Evolutionary conservation across 768 basidiomycete genomes (phyloP), one percentile per base, ranked within the genome.

Genomic region (Scleroderma bovista): DNA sequence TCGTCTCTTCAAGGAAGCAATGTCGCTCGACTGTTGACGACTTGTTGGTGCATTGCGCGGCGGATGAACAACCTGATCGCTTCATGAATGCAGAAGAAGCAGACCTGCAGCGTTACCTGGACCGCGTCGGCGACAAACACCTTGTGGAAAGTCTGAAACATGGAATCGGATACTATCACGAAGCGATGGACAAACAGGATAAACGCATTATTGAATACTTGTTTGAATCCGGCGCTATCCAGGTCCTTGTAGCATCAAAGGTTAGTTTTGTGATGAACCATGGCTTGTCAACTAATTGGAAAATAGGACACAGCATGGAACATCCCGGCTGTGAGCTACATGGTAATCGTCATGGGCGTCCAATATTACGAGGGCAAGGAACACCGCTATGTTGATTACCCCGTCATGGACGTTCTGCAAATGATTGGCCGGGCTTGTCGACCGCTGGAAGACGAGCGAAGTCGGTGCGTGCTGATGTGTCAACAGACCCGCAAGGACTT

Each of bases 331-430:
- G 82, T 92, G 0, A 85, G 90, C 51, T 94, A 96, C 68, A 96
- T 98, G 92, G 94, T 97, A 38, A 85, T 99, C 64, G 92, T 99
- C 59, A 97, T 98, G 94, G 95, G 95, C n/a, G 93, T 97, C 1
- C 96, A 99, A 62, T 86, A 70, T 51, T 98, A 88, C 59, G 94
- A 98, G 66, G 95, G 95, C 62, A 90, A 93, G 68, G 96, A 99
- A 60, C 96, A 98, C 63, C 88, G 96, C 40, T 99, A 99, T 57
- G 78, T 94, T 56, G 96, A 98, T 67, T 97, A 98, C 63, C 93
- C 95, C 3, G 93, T 99, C 51, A 95, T 95, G 79, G 95, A 98
- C 59, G 89, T 99, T 6, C 78, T 98, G 2, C 96, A 98, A 64
- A 98, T 99, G 95, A 95, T 98, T 85, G 96, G 95, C 38, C 81